Evolutionary conservation across 371 early-diverging fungal species (phyloP), one percentile per base, ranked within the genome.

Genomic region (Parasitella parasitica): DNA sequence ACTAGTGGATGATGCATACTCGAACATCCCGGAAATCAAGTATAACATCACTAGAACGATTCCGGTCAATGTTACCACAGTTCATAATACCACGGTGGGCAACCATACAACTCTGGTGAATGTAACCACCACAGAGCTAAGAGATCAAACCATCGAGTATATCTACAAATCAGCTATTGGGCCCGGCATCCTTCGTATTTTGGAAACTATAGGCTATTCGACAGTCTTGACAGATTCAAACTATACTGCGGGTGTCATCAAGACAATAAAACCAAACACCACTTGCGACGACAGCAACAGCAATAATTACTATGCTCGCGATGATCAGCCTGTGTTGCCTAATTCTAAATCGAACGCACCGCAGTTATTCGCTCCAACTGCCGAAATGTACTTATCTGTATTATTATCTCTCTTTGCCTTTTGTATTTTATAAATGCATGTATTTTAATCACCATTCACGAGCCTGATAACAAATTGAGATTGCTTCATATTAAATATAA

Each of bases 141-240:
- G 48, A 39, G 22, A 18, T 8, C 30, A 55, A 13, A 49, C 38
- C 3, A 22, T 34, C 4, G 27, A 59, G 28, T 28, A 59, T 16
- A 26, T 18, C 0, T 72, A 72, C 41, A 46, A 30, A 52, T 72
- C 66, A 28, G 55, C 76, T 3, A 75, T 75, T 15, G 76, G 76
- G 6, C 76, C 76, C 16, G 76, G 72, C 36, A 59, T 75, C 6
- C 54, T 75, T 12, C 63, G 71, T n/a, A 69, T 75, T 6, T 57
- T 75, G 20, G 76, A 75, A 20, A 57, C 72, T 2, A 67, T 75
- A 48, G 76, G 76, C 0, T 75, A 75, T 37, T 70, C 72, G 9
- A 75, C 76, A 13, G 69, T 74, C 0, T 52, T 74, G 26, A 67
- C 71, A 28, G 57, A 74, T 30, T 60, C 67, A 24, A 73, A 70